Evolutionary conservation across 495 filamentous ascomycete genomes (phyloP).

Genomic region (Hypoxylon trugodes): DNA sequence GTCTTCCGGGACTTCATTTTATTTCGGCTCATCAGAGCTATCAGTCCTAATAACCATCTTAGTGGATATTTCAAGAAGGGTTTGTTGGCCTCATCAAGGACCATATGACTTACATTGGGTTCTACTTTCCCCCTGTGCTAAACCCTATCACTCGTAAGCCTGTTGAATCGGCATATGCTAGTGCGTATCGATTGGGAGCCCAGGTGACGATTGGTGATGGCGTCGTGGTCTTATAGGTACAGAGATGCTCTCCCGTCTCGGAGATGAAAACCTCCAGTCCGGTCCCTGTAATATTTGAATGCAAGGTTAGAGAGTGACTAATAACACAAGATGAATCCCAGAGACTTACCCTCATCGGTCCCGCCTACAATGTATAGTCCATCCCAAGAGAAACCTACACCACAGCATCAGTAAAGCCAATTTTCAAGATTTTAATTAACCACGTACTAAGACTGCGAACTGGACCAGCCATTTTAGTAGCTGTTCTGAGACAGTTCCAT

Average conservation of each 20-base stretch:
- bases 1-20: too few species aligned
- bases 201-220: constrained; percentile 77
- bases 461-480: constrained; percentile 78
- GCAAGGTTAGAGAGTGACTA: constrained; percentile 24
- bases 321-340: constrained; percentile 35
- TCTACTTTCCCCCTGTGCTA: constrained; percentile 53
- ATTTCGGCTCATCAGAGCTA: too few species aligned
- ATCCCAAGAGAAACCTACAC: constrained; percentile 80
- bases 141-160: constrained; percentile 83
- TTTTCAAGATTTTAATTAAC: not conserved
- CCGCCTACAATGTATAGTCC: constrained; percentile 87
- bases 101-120: not conserved
- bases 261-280: constrained; percentile 81
- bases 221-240: constrained; percentile 75
- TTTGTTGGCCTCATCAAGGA: not conserved
- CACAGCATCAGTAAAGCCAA: constrained; percentile 17
- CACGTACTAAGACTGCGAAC: constrained; percentile 77
- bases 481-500: constrained; percentile 86
- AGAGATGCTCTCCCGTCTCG: constrained; percentile 86
- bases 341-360: constrained; percentile 75
- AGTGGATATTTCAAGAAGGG: not conserved
- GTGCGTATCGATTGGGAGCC: constrained; percentile 88
- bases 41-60: too few species aligned
- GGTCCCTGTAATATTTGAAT: constrained; percentile 43
- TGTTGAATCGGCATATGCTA: constrained; percentile 86